A percentile compares a stretch with the other conserved stretches of the same genome.
phyloP scores from a whole-genome alignment of 202 grass and related monocot species.

The Schoenoplectus tabernaemontani region DNA sequence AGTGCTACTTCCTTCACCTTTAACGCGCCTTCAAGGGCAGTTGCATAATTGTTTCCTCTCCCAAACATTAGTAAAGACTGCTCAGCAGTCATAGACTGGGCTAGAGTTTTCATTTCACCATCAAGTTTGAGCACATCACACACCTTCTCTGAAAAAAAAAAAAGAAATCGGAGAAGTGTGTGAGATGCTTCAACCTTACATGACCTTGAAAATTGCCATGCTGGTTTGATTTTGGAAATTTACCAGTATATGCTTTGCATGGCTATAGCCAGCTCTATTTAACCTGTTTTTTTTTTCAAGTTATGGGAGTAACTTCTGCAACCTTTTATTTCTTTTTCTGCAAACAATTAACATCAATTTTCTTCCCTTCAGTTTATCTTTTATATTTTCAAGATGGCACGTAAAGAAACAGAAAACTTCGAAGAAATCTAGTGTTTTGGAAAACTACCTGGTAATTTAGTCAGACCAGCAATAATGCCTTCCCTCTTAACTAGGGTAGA shows the following conservation, averaged over 20 bases:
- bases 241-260: not conserved
- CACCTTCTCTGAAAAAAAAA: conserved; percentile 23
- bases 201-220: too few species aligned
- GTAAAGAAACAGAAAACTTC: not conserved
- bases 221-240: not conserved
- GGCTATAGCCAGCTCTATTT: not conserved
- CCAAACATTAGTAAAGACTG: conserved; percentile 84
- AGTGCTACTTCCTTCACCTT: conserved; percentile 91
- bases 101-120: conserved; percentile 78
- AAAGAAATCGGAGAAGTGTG: not conserved
- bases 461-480: conserved; percentile 41
- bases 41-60: conserved; percentile 88
- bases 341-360: too few species aligned
- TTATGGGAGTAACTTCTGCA: not conserved
- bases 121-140: conserved; percentile 93
- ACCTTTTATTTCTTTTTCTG: too few species aligned
- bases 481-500: conserved; percentile 67
- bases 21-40: conserved; percentile 81
- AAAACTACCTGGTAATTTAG: conserved; percentile 51
- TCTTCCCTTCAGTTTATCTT: not conserved
- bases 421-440: not conserved
- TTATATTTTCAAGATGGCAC: not conserved
- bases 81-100: conserved; percentile 51
- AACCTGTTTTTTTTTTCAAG: not conserved
- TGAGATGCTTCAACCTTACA: not conserved